Percentiles rank a stretch among this genome's conserved stretches.
Conservation (phyloP, 1,139 yeast genomes). For the Keqinozyma sinolaborantium region DNA sequence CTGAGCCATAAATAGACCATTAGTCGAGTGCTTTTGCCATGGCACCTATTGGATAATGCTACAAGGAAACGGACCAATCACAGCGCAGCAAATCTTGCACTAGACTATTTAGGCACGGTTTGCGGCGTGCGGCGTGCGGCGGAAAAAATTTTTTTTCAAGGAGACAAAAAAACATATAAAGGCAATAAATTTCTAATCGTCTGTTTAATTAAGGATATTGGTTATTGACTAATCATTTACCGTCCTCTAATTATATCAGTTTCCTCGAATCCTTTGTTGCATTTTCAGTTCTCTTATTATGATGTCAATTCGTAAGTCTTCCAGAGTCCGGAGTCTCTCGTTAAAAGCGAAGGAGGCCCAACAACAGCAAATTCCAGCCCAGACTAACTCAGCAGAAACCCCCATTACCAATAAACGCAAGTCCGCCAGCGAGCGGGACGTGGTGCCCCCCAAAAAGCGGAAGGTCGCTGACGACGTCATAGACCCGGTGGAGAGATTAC, state of each 20-base stretch:
- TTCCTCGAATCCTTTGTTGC: too few species aligned
- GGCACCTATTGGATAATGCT: not conserved
- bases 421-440: conserved; percentile 8
- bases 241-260: too few species aligned
- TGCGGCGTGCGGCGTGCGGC: conserved; percentile 14
- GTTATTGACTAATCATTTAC: not conserved
- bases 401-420: conserved; percentile 50
- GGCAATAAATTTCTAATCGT: not conserved
- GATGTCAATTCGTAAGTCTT: conserved; percentile 33
- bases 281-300: conserved; percentile 3
- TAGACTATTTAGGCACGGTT: conserved; percentile 1
- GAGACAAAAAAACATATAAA: conserved; percentile 2
- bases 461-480: conserved; percentile 23
- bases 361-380: too few species aligned
- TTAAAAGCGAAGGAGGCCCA: conserved; percentile 15
- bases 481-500: conserved; percentile 44
- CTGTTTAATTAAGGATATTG: not conserved
- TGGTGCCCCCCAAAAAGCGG: conserved; percentile 13
- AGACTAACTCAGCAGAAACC: conserved; percentile 44
- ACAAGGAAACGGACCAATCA: conserved; percentile 1
- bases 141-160: conserved; percentile 8
- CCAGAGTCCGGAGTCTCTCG: conserved; percentile 23
- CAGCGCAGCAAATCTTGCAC: not conserved
- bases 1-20: too few species aligned
- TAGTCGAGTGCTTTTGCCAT: too few species aligned